Conservation (phyloP, 768 basidiomycete genomes). For the Rhodotorula sphaerocarpa region DNA sequence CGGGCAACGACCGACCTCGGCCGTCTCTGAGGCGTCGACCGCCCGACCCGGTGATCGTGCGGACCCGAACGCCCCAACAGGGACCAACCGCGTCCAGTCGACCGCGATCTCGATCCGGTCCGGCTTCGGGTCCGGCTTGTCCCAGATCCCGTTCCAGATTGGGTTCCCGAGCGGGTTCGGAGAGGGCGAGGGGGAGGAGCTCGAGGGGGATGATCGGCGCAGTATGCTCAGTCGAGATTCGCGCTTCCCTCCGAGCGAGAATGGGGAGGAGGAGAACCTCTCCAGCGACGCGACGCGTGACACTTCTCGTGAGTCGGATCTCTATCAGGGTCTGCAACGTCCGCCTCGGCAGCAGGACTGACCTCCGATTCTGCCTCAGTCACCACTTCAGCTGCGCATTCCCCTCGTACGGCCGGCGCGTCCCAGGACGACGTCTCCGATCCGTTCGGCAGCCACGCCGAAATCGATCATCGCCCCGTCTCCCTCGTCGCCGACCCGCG, state of each 20-base stretch:
- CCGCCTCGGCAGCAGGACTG: no score
- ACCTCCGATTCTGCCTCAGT: no score
- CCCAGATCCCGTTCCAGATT: constrained; percentile 39
- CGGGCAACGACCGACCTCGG: constrained; percentile 19
- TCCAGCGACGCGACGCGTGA: neutral
- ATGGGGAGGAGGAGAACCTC: neutral
- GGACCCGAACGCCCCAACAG: no score
- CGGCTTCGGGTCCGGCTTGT: constrained; percentile 36
- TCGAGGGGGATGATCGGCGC: neutral
- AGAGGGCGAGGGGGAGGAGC: neutral
- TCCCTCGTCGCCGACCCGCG: constrained; percentile 15
- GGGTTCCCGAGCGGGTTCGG: constrained; percentile 33
- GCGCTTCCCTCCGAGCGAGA: neutral
- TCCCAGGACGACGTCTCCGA: neutral
- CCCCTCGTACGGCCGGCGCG: neutral
- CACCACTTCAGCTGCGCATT: neutral
- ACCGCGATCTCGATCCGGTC: constrained; percentile 30
- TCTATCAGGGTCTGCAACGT: no score
- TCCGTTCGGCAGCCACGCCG: constrained; percentile 9
- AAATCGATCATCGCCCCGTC: neutral
- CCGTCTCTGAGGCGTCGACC: neutral
- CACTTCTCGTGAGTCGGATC: neutral
- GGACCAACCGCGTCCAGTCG: constrained; percentile 12
- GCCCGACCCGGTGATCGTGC: neutral
- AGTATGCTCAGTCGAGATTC: constrained; percentile 7